These are phyloP conservation scores for Diatrype stigma DNA, from an alignment of 2,329 filamentous ascomycete species.

Conservation along the genomic window DNA sequence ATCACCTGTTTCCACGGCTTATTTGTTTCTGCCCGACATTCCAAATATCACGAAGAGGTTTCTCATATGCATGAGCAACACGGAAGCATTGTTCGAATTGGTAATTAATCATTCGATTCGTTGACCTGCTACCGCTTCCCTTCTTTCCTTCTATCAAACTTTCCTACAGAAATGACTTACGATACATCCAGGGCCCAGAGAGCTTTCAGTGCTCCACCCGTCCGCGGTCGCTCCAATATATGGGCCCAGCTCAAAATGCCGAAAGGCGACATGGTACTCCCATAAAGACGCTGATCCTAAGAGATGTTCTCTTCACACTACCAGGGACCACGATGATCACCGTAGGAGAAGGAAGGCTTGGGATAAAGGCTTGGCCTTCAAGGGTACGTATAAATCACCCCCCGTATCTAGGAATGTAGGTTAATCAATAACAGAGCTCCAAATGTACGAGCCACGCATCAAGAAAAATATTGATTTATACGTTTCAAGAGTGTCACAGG, in stretches of 20 bases:
- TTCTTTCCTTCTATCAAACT: too few species aligned
- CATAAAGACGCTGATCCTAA: conserved; percentile 17
- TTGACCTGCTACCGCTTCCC: neutral
- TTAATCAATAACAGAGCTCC: conserved; percentile 11
- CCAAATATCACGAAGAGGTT: conserved; percentile 46
- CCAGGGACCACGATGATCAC: conserved; percentile 25
- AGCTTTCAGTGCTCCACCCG: conserved; percentile 24
- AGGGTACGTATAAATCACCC: conserved; percentile 10
- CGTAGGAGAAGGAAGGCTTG: conserved; percentile 18
- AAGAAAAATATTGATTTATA: conserved; percentile 13
- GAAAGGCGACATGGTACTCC: conserved; percentile 39
- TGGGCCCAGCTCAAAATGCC: conserved; percentile 31
- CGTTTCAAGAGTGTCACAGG: conserved; percentile 10
- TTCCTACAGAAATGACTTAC: too few species aligned
- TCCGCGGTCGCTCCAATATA: conserved; percentile 28
- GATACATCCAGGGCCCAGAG: conserved; percentile 23
- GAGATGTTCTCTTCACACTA: conserved; percentile 33
- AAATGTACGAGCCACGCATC: conserved; percentile 18
- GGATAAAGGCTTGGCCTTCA: conserved; percentile 20
- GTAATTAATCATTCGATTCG: conserved; percentile 8
- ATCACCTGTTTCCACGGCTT: conserved; percentile 38
- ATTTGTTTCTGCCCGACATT: conserved; percentile 49
- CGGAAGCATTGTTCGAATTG: conserved; percentile 32
- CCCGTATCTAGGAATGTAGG: neutral
- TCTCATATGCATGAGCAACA: conserved; percentile 50